phyloP scores from a whole-genome alignment of 306 rosid genomes.

The Dryas octopetala region DNA sequence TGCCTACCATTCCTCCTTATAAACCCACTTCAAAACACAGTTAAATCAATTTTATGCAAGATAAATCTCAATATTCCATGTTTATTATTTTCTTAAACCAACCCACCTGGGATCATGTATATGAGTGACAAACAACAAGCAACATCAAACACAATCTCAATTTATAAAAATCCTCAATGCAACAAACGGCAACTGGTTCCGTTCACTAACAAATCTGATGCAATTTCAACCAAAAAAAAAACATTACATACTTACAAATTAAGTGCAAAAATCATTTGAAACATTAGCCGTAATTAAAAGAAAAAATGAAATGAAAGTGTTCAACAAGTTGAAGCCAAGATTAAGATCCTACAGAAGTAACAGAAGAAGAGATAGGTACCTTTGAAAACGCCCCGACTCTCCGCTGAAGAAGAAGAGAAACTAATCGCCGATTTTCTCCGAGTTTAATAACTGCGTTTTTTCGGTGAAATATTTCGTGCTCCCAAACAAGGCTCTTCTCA shows the following conservation, averaged over 20 bases:
- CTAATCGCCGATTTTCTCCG: not conserved
- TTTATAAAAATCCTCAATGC: not conserved
- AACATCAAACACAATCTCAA: not conserved
- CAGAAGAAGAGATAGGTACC: not conserved
- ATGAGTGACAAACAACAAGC: not conserved
- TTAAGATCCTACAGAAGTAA: not conserved
- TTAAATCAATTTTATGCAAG: too few relatives aligned
- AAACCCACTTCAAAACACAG: not conserved
- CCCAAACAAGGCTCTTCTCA: not conserved
- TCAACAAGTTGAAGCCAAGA: not conserved
- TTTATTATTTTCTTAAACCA: not conserved
- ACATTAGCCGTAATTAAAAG: not conserved
- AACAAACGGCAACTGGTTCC: not conserved
- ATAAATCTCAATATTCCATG: not conserved
- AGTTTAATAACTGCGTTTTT: slow-evolving; percentile 2
- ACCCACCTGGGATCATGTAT: not conserved
- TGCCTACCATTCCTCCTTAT: not conserved
- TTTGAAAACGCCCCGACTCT: not conserved
- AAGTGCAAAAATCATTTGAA: not conserved
- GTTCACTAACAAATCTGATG: not conserved
- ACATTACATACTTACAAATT: not conserved
- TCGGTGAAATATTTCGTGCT: slow-evolving; percentile 1
- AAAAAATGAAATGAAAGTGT: not conserved
- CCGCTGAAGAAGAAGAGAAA: not conserved
- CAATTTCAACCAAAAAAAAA: not conserved